A percentile compares a stretch with the other conserved stretches of the same genome.
Evolutionary conservation across 2,329 filamentous ascomycete genomes (phyloP).

Genomic region (Metarhizium anisopliae): DNA sequence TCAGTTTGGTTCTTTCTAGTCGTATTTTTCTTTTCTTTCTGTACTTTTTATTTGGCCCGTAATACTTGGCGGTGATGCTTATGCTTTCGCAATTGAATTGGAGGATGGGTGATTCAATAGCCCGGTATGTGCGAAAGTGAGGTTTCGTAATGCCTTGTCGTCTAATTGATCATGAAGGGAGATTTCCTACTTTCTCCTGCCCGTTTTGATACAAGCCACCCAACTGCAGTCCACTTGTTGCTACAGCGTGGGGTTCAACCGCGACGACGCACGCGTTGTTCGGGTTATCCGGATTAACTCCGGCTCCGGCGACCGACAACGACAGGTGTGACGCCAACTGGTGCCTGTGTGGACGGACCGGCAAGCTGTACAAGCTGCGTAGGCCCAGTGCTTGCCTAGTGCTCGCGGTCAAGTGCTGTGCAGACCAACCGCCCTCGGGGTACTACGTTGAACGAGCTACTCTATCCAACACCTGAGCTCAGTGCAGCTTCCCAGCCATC

Average conservation of each 20-base stretch:
- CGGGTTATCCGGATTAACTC: constrained; percentile 1
- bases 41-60: too few relatives aligned
- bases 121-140: background rate
- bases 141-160: background rate
- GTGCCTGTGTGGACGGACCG: background rate
- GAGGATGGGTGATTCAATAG: background rate
- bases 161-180: background rate
- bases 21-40: background rate
- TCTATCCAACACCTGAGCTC: background rate
- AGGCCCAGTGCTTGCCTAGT: constrained; percentile 27
- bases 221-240: background rate
- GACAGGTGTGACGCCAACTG: background rate
- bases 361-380: constrained; percentile 19
- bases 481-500: constrained; percentile 8
- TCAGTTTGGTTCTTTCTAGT: background rate
- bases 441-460: too few relatives aligned
- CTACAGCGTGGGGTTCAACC: background rate
- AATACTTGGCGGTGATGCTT: background rate
- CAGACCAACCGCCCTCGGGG: too few relatives aligned
- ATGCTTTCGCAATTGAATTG: background rate
- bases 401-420: constrained; percentile 12
- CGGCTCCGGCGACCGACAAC: background rate
- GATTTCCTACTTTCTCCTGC: background rate
- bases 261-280: background rate
- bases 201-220: too few relatives aligned